These are phyloP conservation scores for Xanthoconium purpureum DNA, from an alignment of 768 basidiomycete species.

Conservation along the genomic window DNA sequence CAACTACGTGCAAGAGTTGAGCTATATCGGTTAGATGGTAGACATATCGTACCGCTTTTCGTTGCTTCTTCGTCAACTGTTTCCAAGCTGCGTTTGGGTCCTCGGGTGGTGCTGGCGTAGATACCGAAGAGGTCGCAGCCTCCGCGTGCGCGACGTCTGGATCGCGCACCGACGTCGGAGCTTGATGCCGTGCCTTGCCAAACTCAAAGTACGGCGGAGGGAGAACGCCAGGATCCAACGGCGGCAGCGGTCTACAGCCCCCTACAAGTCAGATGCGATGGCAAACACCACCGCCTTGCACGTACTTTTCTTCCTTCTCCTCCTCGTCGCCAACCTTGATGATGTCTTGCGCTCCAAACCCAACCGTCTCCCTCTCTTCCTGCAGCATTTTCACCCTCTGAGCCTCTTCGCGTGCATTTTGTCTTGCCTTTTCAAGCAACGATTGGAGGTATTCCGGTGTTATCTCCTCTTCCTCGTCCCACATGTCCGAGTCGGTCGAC, in stretches of 20 bases:
- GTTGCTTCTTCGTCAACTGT: conserved; percentile 67
- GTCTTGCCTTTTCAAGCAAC: conserved; percentile 58
- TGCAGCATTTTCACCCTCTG: conserved; percentile 21
- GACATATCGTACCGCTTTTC: conserved; percentile 56
- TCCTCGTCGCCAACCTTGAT: conserved; percentile 45
- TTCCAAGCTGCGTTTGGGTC: conserved; percentile 64
- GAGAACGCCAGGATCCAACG: conserved; percentile 61
- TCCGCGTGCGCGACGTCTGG: conserved; percentile 56
- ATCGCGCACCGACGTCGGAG: conserved; percentile 52
- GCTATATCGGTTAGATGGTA: neutral
- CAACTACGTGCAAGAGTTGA: conserved; percentile 39
- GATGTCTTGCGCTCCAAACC: conserved; percentile 50
- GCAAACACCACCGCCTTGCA: conserved; percentile 21
- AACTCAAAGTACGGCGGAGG: conserved; percentile 65
- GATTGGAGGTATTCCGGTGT: conserved; percentile 61
- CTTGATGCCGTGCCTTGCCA: conserved; percentile 40
- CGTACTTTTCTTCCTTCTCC: conserved; percentile 24
- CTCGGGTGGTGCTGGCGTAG: conserved; percentile 57
- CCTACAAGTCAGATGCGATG: neutral
- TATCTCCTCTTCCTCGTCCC: conserved; percentile 39
- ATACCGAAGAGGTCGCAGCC: conserved; percentile 46
- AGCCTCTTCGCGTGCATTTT: conserved; percentile 42
- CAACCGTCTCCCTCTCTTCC: conserved; percentile 21
- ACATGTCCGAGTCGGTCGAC: neutral
- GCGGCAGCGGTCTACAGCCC: conserved; percentile 52